Percentiles rank a stretch among this genome's conserved stretches.
These are phyloP conservation scores for Lactarius psammicola DNA, from an alignment of 768 basidiomycete species.

Conservation along the genomic window DNA sequence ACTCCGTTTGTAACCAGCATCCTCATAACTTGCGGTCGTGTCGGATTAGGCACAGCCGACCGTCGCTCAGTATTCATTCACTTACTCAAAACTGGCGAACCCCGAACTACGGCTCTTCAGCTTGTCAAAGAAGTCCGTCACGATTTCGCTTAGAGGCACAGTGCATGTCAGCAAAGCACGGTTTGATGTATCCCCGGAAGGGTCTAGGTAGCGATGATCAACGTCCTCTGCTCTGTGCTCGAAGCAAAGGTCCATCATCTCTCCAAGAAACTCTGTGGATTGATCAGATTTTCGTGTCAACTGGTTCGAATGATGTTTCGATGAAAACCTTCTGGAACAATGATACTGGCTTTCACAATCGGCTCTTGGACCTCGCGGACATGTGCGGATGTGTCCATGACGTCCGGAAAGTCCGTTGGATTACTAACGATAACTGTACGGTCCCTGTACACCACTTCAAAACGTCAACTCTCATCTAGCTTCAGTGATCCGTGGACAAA, in stretches of 20 bases:
- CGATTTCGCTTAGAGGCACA: conserved; percentile 89
- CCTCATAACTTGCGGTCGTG: conserved; percentile 71
- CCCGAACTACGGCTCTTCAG: conserved; percentile 92
- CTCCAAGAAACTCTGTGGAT: conserved; percentile 78
- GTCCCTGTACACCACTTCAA: conserved; percentile 71
- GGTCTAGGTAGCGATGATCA: conserved; percentile 81
- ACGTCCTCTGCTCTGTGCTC: conserved; percentile 79
- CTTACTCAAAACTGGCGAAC: conserved; percentile 89
- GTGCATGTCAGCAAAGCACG: conserved; percentile 80
- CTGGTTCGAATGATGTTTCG: neutral
- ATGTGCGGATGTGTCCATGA: conserved; percentile 51
- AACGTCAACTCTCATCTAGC: conserved; percentile 10
- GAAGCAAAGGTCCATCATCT: conserved; percentile 94
- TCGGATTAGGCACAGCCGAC: conserved; percentile 8
- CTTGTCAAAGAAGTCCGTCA: conserved; percentile 93
- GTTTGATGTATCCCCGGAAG: conserved; percentile 48
- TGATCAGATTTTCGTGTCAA: neutral
- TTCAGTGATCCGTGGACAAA: conserved; percentile 34
- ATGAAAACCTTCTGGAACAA: conserved; percentile 81
- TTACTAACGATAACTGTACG: conserved; percentile 72
- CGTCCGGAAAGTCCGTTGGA: conserved; percentile 93
- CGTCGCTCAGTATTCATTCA: conserved; percentile 23
- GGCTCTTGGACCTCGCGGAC: conserved; percentile 87
- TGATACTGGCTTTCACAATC: conserved; percentile 88
- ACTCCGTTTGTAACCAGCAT: conserved; percentile 81